Base-by-base conservation (phyloP, 2,329 filamentous ascomycete genomes). In the Stagonosporopsis rhizophila region DNA sequence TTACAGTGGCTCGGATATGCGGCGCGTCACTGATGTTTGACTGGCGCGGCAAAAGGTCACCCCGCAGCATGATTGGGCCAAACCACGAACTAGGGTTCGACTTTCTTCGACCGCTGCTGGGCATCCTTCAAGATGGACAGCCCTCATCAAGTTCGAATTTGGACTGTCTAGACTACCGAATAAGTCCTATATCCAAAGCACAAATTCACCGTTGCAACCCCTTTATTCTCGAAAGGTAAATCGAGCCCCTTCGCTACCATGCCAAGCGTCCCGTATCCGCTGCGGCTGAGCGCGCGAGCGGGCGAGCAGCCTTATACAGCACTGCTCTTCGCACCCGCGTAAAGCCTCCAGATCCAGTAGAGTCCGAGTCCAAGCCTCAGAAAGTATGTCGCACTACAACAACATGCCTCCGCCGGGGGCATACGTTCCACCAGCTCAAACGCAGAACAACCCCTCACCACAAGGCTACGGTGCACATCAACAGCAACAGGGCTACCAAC, bases 371-470 rank as follows among this genome's bases (percentile, higher is more conserved):
- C 17, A 30, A 9, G 12, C 11, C 12, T 28, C 14, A 30, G 34
- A 39, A 20, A 53, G 20, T 27, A 75, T 75, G 73, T 72, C 71
- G 35, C 71, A 75, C 44, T 73, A 67, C 46, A 65, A 68, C n/a
- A 65, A 56, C 7, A 66, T 66, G 44, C 67, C 69, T 34, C 65
- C 69, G 2, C 65, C 69, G 19, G 70, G 70, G 44, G 44, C 64
- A 1, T 74, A 74, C 52, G 58, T 64, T 14, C 66, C 71, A 6
- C 68, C 70, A 3, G 64, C 45, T 46, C 66, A 61, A 20, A 61
- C 37, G 37, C 65, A 61, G 27, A 45, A 50, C 11, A 44, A 61
- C 23, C 60, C 58, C 19, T 55, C 59, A 20, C 25, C 56, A n/a
- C 62, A 60, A 35, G 61, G 56, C 44, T 60, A 59, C 49, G 62